Percentiles rank a stretch among this genome's conserved stretches.
Conservation (phyloP, 495 filamentous ascomycete genomes). For the Penicillium roqueforti region DNA sequence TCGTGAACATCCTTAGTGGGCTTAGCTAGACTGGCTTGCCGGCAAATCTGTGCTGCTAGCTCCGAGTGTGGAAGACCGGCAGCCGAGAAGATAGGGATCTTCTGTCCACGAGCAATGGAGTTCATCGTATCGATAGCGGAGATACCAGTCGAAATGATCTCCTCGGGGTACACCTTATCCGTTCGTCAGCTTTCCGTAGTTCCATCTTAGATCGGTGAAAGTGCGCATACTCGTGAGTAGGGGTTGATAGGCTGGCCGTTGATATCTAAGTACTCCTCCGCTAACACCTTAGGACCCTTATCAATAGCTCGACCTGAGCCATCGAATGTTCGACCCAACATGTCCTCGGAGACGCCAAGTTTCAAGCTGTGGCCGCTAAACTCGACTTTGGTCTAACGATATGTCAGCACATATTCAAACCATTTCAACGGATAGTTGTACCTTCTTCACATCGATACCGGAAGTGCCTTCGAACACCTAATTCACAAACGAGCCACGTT, state of each 20-base stretch:
- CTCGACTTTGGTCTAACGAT: slow-evolving; percentile 79
- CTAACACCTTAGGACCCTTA: slow-evolving; percentile 96
- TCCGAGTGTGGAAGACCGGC: slow-evolving; percentile 98
- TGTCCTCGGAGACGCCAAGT: slow-evolving; percentile 97
- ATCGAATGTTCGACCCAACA: slow-evolving; percentile 98
- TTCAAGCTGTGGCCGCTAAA: slow-evolving; percentile 96
- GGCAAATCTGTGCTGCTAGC: slow-evolving; percentile 95
- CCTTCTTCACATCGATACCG: slow-evolving; percentile 98
- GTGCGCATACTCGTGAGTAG: slow-evolving; percentile 74
- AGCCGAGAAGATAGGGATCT: slow-evolving; percentile 99
- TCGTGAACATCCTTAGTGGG: slow-evolving; percentile 95
- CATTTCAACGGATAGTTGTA: slow-evolving; percentile 30
- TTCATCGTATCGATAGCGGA: slow-evolving; percentile 99
- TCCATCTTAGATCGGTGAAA: neutral
- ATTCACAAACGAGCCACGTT: slow-evolving; percentile 17
- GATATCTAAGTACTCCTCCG: slow-evolving; percentile 97
- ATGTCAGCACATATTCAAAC: slow-evolving; percentile 22
- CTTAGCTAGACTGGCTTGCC: slow-evolving; percentile 88
- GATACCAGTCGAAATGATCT: slow-evolving; percentile 99
- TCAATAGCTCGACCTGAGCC: slow-evolving; percentile 96
- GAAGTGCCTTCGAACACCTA: slow-evolving; percentile 98
- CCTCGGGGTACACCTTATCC: slow-evolving; percentile 87
- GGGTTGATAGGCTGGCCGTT: slow-evolving; percentile 99
- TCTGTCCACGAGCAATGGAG: slow-evolving; percentile 98
- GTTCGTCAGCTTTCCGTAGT: slow-evolving; percentile 16